Evolutionary conservation across 495 filamentous ascomycete species (phyloP).

Genomic region (Penicillium robsamsonii): DNA sequence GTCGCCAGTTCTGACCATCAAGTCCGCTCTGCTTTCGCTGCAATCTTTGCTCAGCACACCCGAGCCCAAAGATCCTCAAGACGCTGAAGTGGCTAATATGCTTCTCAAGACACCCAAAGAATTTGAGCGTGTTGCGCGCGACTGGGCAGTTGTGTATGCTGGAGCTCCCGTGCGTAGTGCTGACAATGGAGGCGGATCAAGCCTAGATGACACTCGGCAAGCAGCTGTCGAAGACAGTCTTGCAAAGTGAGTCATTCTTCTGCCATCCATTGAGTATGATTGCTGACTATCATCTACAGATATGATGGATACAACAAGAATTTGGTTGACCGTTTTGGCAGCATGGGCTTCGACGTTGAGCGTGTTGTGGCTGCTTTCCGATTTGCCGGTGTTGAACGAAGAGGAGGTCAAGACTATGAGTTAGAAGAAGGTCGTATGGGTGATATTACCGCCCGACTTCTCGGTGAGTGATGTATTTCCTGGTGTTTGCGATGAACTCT

Average conservation of each 20-base stretch:
- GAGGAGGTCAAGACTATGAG: constrained; percentile 74
- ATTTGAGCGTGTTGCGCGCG: constrained; percentile 79
- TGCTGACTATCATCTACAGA: constrained; percentile 41
- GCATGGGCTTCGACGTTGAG: constrained; percentile 93
- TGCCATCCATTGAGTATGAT: neutral
- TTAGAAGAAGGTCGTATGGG: constrained; percentile 84
- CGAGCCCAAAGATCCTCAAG: constrained; percentile 95
- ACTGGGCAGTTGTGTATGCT: constrained; percentile 87
- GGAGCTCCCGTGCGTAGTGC: constrained; percentile 62
- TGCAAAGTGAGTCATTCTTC: constrained; percentile 36
- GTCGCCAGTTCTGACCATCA: constrained; percentile 95
- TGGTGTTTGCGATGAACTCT: neutral
- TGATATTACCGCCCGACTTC: constrained; percentile 79
- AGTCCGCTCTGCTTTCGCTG: constrained; percentile 87
- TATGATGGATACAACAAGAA: constrained; percentile 88
- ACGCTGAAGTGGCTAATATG: constrained; percentile 93
- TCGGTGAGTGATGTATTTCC: constrained; percentile 63
- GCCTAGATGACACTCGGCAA: constrained; percentile 42
- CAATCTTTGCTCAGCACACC: constrained; percentile 91
- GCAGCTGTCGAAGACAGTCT: constrained; percentile 42
- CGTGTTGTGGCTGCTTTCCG: constrained; percentile 82
- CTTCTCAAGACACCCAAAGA: constrained; percentile 72
- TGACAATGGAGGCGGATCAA: constrained; percentile 50
- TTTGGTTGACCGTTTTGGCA: constrained; percentile 82
- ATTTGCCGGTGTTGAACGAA: constrained; percentile 75